Evolutionary conservation across 2,329 filamentous ascomycete species (phyloP), one percentile per base, ranked within the genome.

Genomic region (Microascus cirrosus): DNA sequence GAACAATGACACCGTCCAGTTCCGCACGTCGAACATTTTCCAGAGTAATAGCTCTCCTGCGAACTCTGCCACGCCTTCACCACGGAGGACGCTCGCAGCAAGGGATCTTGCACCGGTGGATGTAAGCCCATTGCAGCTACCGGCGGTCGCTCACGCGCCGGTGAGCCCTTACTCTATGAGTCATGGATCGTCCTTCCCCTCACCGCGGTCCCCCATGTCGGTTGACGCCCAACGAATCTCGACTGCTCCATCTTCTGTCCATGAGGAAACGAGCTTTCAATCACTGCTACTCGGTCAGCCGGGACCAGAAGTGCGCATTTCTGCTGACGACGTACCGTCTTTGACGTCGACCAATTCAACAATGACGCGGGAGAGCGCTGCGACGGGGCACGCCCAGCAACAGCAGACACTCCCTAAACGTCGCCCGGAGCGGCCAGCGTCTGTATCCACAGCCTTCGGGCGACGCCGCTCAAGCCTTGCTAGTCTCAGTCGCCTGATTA

Each of bases 281-380:
- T 90, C 87, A 2, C 74, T 89, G 35, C 75, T 89, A 6, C 80
- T 90, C 69, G 86, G 87, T 57, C 87, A 91, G 62, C 86, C 86
- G 22, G 86, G 85, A 0, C 87, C 86, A 0, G 87, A 90, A 64
- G 73, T 84, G 7, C 83, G 87, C 53, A 80, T 87, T 39, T 92
- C 88, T 0, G 77, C 85, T 35, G 85, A 88, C 61, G 87, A 89
- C 63, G 83, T 89, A 15, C 87, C 88, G 2, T 91, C 88, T 1
- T 71, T 80, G 62, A 89, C 86, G 1, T 90, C 86, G 66, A 90
- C 86, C 66, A 84, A 86, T 63, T 91, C 89, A 11, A 90, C 86
- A 11, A 89, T 86, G 81, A 87, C 85, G 7, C 80, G 83, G 53
- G 84, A 89, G 63, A 88, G 86, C 64, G 74, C 74, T 39, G 77